phyloP scores from a whole-genome alignment of 169 alveolate genomes.

The Babesia bigemina region DNA sequence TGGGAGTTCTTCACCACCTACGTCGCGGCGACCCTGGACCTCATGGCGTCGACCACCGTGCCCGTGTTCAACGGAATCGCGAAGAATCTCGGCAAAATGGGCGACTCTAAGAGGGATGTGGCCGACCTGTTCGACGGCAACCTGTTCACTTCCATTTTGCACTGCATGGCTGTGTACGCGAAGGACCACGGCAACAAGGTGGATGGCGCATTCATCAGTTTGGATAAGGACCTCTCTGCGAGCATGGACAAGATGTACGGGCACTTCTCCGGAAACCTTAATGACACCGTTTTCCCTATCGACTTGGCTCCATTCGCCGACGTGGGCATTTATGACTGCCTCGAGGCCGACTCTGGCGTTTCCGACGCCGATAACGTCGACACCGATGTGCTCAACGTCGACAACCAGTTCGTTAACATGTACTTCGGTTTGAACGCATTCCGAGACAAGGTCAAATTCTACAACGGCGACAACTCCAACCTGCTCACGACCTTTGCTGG shows the following conservation, averaged over 20 bases:
- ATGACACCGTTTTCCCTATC: constrained; percentile 34
- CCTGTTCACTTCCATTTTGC: constrained; percentile 49
- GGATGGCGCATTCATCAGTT: constrained; percentile 21
- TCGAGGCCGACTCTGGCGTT: constrained; percentile 1
- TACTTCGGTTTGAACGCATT: constrained; percentile 29
- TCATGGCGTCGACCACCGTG: constrained; percentile 39
- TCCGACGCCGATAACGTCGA: background rate
- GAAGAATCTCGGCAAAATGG: constrained; percentile 4
- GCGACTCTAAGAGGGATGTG: constrained; percentile 24
- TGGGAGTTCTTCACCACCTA: constrained; percentile 55
- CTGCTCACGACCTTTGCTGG: constrained; percentile 16
- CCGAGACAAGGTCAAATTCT: background rate
- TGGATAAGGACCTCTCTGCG: constrained; percentile 7
- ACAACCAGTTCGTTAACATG: constrained; percentile 53
- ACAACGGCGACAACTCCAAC: constrained; percentile 20
- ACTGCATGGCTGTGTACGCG: constrained; percentile 33
- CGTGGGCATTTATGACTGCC: constrained; percentile 7
- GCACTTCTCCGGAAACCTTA: constrained; percentile 29
- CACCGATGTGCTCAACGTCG: constrained; percentile 1
- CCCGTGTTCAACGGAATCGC: constrained; percentile 21
- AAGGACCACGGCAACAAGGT: constrained; percentile 40
- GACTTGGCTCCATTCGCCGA: constrained; percentile 26
- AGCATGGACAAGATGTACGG: constrained; percentile 33
- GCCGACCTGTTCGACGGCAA: constrained; percentile 64
- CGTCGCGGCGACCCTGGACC: constrained; percentile 58